Evolutionary conservation across 352 stramenopile genomes (phyloP).

Genomic region (Globisporangium splendens): DNA sequence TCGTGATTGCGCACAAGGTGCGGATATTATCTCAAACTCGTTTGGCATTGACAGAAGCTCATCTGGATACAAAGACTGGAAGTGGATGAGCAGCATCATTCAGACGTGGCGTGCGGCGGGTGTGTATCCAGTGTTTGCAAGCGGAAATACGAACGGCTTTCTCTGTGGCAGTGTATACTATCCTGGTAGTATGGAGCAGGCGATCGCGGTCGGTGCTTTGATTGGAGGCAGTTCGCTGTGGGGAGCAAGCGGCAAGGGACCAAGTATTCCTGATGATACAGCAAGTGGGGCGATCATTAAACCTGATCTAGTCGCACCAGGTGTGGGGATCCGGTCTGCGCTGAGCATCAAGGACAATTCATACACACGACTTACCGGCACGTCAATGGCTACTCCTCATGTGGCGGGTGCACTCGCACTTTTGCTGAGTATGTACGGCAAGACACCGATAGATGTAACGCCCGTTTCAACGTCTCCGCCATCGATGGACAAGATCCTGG

Average conservation of each 20-base stretch:
- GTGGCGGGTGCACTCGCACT: conserved; percentile 57
- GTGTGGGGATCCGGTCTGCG: conserved; percentile 59
- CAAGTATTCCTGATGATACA: conserved; percentile 23
- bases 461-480: background rate
- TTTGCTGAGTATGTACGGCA: conserved; percentile 34
- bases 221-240: conserved; percentile 57
- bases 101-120: conserved; percentile 49
- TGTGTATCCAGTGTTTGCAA: conserved; percentile 58
- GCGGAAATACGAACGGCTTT: conserved; percentile 71
- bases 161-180: conserved; percentile 69
- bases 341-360: conserved; percentile 51
- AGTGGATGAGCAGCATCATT: conserved; percentile 51
- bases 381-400: conserved; percentile 76
- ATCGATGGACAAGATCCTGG: conserved; percentile 29
- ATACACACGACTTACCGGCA: conserved; percentile 65
- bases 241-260: conserved; percentile 69
- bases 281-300: conserved; percentile 41
- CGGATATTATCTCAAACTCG: conserved; percentile 63
- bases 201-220: conserved; percentile 56
- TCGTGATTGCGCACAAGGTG: conserved; percentile 49
- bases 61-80: conserved; percentile 44
- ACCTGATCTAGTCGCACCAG: conserved; percentile 70
- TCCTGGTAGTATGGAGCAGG: conserved; percentile 47
- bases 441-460: background rate
- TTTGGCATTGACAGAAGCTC: conserved; percentile 55